Conservation (phyloP, 2,329 filamentous ascomycete species). For the Colletotrichum tanaceti region DNA sequence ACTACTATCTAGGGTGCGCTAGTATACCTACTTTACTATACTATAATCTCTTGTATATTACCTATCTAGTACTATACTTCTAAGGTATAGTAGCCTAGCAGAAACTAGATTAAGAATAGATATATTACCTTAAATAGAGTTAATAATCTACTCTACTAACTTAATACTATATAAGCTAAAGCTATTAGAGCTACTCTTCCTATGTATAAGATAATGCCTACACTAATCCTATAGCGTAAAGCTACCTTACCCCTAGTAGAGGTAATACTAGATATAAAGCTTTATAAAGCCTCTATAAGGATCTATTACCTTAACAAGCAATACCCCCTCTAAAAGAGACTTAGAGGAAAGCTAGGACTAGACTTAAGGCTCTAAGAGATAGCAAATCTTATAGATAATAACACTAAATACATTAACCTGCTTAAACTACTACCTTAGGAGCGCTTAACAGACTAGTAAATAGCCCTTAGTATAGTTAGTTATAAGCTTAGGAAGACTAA, state of each 20-base stretch:
- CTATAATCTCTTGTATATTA: not conserved
- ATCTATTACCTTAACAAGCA: not conserved
- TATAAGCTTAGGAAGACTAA: constrained; percentile 3
- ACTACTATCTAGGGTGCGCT: not conserved
- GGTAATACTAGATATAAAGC: not conserved
- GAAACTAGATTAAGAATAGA: not conserved
- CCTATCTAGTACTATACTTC: not conserved
- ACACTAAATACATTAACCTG: not conserved
- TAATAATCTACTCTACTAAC: not conserved
- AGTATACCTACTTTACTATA: not conserved
- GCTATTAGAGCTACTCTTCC: not conserved
- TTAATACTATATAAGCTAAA: not conserved
- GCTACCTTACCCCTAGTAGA: not conserved
- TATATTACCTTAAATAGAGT: not conserved
- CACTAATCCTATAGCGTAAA: not conserved
- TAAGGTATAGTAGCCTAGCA: not conserved
- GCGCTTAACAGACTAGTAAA: not conserved
- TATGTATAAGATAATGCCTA: not conserved
- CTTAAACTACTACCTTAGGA: not conserved
- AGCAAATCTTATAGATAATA: not conserved
- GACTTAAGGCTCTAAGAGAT: not conserved
- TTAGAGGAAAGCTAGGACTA: not conserved
- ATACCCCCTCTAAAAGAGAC: not conserved
- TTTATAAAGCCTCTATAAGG: not conserved
- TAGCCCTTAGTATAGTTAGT: not conserved